These are phyloP conservation scores for Diplodia corticola DNA, from an alignment of 2,329 filamentous ascomycete species.

Conservation along the genomic window DNA sequence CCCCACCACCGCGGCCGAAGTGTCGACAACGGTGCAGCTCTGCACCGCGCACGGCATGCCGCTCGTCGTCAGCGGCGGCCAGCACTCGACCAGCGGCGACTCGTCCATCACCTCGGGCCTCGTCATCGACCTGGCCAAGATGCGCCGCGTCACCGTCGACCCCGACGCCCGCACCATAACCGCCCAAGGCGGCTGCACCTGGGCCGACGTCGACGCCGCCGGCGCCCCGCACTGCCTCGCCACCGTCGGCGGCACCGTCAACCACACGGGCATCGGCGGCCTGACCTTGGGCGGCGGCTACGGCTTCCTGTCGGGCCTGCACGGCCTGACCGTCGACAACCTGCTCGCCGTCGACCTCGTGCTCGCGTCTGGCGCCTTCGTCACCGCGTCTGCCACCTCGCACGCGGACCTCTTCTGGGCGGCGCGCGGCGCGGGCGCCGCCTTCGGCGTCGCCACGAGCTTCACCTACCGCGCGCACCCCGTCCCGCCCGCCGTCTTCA, in stretches of 20 bases:
- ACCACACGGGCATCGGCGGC: constrained; percentile 63
- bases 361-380: constrained; percentile 43
- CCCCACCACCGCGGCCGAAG: not conserved
- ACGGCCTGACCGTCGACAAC: constrained; percentile 58
- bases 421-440: constrained; percentile 47
- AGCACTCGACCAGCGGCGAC: constrained; percentile 56
- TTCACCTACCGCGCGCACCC: constrained; percentile 30
- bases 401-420: constrained; percentile 54
- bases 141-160: constrained; percentile 53
- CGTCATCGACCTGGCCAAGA: constrained; percentile 54
- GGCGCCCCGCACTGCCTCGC: constrained; percentile 55
- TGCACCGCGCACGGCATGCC: constrained; percentile 42
- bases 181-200: constrained; percentile 54
- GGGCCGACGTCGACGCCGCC: constrained; percentile 57
- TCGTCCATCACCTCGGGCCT: constrained; percentile 55
- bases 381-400: constrained; percentile 44
- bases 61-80: constrained; percentile 57
- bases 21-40: constrained; percentile 14
- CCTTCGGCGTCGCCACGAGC: constrained; percentile 43
- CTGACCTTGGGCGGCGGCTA: constrained; percentile 58
- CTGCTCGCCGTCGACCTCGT: constrained; percentile 45
- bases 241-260: constrained; percentile 63
- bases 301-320: constrained; percentile 55
- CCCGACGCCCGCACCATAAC: constrained; percentile 45
- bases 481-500: not conserved